Conservation (phyloP, 805 yeast genomes). For the Torulaspora gathmanii region DNA sequence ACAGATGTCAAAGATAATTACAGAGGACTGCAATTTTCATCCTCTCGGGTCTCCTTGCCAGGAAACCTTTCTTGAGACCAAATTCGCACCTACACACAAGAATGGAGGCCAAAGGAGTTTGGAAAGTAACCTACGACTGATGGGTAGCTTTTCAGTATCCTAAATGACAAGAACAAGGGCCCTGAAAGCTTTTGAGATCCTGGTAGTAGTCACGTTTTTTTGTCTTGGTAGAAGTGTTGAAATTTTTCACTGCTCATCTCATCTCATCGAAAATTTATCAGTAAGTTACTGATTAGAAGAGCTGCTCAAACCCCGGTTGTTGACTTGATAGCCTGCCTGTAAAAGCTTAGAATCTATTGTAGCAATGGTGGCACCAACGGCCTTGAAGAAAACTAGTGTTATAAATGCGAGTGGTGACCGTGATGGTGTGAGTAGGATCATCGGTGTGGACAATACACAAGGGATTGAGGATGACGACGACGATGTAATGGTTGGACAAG, state of each 20-base stretch:
- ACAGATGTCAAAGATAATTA: too few species aligned
- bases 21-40: too few species aligned
- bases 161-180: neutral
- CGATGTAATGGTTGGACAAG: conserved; percentile 39
- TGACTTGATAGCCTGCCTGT: conserved; percentile 23
- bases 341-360: neutral
- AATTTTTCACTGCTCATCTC: conserved; percentile 26
- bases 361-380: conserved; percentile 48
- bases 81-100: too few species aligned
- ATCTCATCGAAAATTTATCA: conserved; percentile 30
- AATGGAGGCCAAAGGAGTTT: too few species aligned
- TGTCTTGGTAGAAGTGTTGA: neutral
- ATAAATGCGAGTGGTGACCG: neutral
- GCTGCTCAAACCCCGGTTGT: neutral
- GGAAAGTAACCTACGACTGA: too few species aligned
- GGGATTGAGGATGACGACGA: conserved; percentile 36
- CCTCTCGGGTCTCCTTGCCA: too few species aligned
- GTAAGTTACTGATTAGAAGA: too few species aligned
- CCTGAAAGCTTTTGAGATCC: neutral
- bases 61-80: too few species aligned
- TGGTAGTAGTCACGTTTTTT: neutral
- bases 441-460: conserved; percentile 32
- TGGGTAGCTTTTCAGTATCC: neutral
- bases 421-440: conserved; percentile 28
- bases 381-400: conserved; percentile 28